phyloP scores from a whole-genome alignment of 805 yeast species.

The Cyberlindnera misumaiensis region DNA sequence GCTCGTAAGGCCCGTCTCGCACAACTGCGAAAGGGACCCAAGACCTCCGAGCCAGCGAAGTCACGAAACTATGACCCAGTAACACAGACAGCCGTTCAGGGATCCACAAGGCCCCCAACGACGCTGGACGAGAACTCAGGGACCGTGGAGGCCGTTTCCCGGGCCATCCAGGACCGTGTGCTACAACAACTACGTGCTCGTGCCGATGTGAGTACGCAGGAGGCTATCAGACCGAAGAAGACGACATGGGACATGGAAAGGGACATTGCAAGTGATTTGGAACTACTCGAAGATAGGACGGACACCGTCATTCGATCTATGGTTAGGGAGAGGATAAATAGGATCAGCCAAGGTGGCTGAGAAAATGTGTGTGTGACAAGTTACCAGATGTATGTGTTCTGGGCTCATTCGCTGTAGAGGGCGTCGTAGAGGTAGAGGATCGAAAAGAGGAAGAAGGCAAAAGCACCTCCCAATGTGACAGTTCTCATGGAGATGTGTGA shows the following conservation, averaged over 20 bases:
- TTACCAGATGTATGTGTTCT: neutral
- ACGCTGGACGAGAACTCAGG: conserved; percentile 23
- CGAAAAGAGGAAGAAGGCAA: conserved; percentile 79
- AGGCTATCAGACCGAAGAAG: conserved; percentile 9
- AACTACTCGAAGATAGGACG: conserved; percentile 34
- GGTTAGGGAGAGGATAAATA: conserved; percentile 29
- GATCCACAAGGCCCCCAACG: conserved; percentile 19
- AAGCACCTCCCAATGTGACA: conserved; percentile 86
- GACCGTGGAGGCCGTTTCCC: conserved; percentile 32
- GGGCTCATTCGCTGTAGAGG: conserved; percentile 4
- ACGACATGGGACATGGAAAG: conserved; percentile 31
- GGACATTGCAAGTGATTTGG: conserved; percentile 32
- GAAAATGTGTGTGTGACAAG: neutral
- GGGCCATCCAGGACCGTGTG: conserved; percentile 22
- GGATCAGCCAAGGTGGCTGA: conserved; percentile 3
- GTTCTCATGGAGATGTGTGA: conserved; percentile 85
- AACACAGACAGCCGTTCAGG: conserved; percentile 9
- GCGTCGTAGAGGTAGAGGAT: conserved; percentile 75
- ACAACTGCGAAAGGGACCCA: conserved; percentile 18
- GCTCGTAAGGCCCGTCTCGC: conserved; percentile 26
- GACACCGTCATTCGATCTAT: conserved; percentile 32
- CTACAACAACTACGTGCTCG: conserved; percentile 17
- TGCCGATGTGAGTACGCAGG: conserved; percentile 4
- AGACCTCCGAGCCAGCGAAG: conserved; percentile 6
- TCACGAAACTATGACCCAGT: conserved; percentile 20